phyloP scores from a whole-genome alignment of 140 eudicot genomes.

The Flaveria floridana region DNA sequence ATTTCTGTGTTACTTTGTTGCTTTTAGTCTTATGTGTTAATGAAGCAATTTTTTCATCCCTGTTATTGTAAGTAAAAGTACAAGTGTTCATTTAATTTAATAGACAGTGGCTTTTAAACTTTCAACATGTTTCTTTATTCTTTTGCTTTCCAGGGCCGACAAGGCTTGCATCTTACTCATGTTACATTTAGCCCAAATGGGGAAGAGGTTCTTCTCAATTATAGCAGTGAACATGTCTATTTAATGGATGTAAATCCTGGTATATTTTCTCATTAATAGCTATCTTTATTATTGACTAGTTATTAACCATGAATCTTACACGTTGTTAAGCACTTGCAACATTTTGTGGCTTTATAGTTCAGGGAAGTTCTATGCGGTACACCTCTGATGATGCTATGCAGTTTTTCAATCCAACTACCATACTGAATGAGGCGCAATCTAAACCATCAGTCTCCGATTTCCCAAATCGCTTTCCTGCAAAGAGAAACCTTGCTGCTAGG shows the following conservation, averaged over 20 bases:
- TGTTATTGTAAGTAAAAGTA: background rate
- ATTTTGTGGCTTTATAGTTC: conserved; percentile 44
- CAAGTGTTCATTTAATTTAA: background rate
- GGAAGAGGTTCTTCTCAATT: conserved; percentile 79
- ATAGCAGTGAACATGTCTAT: conserved; percentile 90
- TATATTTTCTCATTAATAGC: conserved; percentile 28
- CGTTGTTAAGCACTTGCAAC: conserved; percentile 15
- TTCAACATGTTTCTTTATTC: conserved; percentile 4
- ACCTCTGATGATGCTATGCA: conserved; percentile 71
- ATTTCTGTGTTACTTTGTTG: background rate
- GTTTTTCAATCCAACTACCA: conserved; percentile 49
- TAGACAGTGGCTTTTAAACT: background rate
- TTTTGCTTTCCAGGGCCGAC: conserved; percentile 50
- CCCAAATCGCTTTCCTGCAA: conserved; percentile 43
- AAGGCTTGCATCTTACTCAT: conserved; percentile 82
- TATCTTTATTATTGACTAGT: conserved; percentile 12
- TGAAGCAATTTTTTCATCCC: background rate
- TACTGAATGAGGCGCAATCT: conserved; percentile 50
- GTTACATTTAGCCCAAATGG: conserved; percentile 91
- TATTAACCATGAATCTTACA: background rate
- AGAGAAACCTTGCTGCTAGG: conserved; percentile 45
- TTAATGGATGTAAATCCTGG: conserved; percentile 79
- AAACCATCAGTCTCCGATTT: conserved; percentile 43
- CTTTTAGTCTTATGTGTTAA: background rate
- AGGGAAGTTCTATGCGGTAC: conserved; percentile 51